These are phyloP conservation scores for Trichosporon sp. DNA, from an alignment of 1,284 basidiomycete genomes.

Conservation along the genomic window DNA sequence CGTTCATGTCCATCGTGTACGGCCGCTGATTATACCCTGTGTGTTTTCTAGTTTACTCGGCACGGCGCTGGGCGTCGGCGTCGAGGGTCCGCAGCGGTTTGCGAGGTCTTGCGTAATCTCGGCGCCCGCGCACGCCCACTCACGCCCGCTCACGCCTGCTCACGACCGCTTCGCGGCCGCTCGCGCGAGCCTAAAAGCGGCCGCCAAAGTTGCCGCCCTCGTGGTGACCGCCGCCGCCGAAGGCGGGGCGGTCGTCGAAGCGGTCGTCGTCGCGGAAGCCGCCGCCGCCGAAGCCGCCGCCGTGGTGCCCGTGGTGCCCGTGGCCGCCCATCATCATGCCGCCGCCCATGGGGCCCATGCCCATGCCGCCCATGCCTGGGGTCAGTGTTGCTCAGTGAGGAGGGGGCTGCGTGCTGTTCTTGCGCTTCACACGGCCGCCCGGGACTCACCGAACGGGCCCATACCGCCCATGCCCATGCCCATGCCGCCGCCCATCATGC, in stretches of 20 bases:
- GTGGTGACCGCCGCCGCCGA: not conserved
- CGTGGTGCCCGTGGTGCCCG: not conserved
- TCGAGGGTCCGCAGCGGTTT: no score
- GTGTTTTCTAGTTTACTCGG: not conserved
- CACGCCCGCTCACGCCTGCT: no score
- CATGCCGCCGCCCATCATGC: slow-evolving; percentile 4
- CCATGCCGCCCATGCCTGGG: not conserved
- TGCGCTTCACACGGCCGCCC: not conserved
- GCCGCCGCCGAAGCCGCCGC: not conserved
- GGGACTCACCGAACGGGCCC: slow-evolving; percentile 4
- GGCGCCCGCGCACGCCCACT: no score
- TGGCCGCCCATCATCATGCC: not conserved
- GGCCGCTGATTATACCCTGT: not conserved
- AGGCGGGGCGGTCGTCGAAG: not conserved
- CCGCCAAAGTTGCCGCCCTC: not conserved
- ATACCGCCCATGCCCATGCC: slow-evolving; percentile 6
- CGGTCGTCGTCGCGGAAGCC: not conserved
- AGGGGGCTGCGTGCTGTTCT: not conserved
- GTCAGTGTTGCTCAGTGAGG: not conserved
- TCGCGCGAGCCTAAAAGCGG: not conserved
- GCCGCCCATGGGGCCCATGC: slow-evolving; percentile 4
- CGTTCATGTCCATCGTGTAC: not conserved
- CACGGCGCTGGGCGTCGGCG: no score
- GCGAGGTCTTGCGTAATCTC: no score
- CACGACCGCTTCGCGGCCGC: not conserved